A percentile compares a stretch with the other conserved stretches of the same genome.
These are phyloP conservation scores for Thelonectria olida DNA, from an alignment of 2,329 filamentous ascomycete species.

Conservation along the genomic window DNA sequence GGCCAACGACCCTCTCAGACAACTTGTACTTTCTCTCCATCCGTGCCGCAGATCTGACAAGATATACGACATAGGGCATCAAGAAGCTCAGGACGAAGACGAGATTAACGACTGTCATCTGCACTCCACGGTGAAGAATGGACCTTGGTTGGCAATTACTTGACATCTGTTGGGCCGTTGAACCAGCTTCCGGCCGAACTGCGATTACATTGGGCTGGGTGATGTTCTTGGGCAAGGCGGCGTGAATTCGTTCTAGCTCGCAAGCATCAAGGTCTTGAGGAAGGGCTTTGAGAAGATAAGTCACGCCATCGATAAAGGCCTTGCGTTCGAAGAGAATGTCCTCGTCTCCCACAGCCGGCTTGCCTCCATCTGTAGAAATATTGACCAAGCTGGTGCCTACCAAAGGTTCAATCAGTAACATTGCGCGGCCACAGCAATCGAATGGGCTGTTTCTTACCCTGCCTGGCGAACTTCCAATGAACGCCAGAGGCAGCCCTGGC, in stretches of 20 bases:
- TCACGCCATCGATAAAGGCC: conserved; percentile 70
- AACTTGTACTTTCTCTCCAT: conserved; percentile 75
- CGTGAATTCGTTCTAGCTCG: conserved; percentile 55
- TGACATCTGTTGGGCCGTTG: background rate
- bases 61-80: conserved; percentile 66
- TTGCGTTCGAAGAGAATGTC: conserved; percentile 57
- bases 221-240: conserved; percentile 37
- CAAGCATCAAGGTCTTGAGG: conserved; percentile 64
- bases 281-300: conserved; percentile 71
- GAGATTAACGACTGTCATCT: conserved; percentile 63
- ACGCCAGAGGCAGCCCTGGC: conserved; percentile 43
- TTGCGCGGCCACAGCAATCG: background rate
- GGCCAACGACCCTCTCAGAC: conserved; percentile 76
- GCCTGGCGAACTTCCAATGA: conserved; percentile 46
- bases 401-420: background rate
- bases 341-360: conserved; percentile 35
- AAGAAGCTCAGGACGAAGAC: conserved; percentile 69
- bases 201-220: conserved; percentile 1
- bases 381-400: conserved; percentile 40
- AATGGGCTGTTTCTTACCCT: conserved; percentile 36
- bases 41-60: conserved; percentile 63
- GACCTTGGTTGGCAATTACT: conserved; percentile 47
- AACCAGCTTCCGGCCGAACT: conserved; percentile 4
- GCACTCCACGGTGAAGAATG: conserved; percentile 67
- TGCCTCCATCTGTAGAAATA: conserved; percentile 40